A percentile compares a stretch with the other conserved stretches of the same genome.
Conservation (phyloP, 1,284 basidiomycete genomes). For the Ganoderma lingzhi region DNA sequence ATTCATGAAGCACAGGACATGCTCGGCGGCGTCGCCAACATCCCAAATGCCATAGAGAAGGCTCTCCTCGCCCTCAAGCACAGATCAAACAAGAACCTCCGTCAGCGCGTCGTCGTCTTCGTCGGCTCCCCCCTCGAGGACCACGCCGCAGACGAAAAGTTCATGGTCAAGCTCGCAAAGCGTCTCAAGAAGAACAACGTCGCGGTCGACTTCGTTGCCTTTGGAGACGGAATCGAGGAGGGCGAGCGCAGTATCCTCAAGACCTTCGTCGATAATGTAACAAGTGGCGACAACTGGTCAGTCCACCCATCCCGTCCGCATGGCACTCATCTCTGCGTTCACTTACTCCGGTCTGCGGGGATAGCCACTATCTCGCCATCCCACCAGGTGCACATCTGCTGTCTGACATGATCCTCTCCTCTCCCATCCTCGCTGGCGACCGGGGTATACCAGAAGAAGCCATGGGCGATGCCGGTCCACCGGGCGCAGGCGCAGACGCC, state of each 20-base stretch:
- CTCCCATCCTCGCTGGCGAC: constrained; percentile 85
- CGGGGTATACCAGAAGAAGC: constrained; percentile 76
- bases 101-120: constrained; percentile 95
- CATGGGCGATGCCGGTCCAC: constrained; percentile 54
- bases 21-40: constrained; percentile 84
- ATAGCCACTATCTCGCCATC: constrained; percentile 85
- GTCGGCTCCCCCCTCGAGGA: constrained; percentile 87
- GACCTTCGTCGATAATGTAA: constrained; percentile 82
- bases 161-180: constrained; percentile 90
- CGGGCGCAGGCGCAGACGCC: constrained; percentile 55
- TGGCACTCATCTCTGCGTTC: not conserved
- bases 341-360: too few relatives aligned
- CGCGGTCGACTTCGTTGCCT: constrained; percentile 91
- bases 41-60: constrained; percentile 91
- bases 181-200: constrained; percentile 99
- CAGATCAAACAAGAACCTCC: constrained; percentile 97
- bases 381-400: constrained; percentile 83
- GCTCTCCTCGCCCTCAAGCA: constrained; percentile 98
- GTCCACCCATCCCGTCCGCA: constrained; percentile 37
- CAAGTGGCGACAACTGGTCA: constrained; percentile 85
- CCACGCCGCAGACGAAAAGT: constrained; percentile 74
- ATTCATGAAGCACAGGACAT: constrained; percentile 74
- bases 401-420: constrained; percentile 85
- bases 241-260: constrained; percentile 70
- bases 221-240: constrained; percentile 77